Base-by-base conservation (phyloP, 805 yeast species). In the Ogataea degrootiae region DNA sequence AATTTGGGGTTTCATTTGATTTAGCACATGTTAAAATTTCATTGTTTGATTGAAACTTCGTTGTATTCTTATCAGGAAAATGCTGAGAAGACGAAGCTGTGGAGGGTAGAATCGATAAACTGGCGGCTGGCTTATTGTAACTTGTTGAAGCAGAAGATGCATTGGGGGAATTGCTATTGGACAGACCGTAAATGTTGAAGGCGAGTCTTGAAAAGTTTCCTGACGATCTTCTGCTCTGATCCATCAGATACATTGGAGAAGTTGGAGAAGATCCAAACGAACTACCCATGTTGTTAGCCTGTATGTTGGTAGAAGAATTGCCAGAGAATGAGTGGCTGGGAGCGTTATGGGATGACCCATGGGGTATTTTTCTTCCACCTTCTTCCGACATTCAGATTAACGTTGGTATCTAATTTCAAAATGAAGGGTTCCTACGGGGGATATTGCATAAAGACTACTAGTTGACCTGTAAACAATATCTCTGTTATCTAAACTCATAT, bases 111-210 rank as follows among this genome's bases (percentile, higher is more conserved):
- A 47, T 49, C 23, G 55, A 49, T 47, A 55, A 46, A 47, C 59
- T 56, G 34, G 55, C 53, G 38, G 56, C 50, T 43, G 60, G 61
- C 47, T 39, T 46, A 45, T 47, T 53, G 37, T 47, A 38, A 36
- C 38, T 47, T 36, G 51, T 39, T 21, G 51, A 46, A 34, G 54
- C 31, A n/a, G 51, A 33, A 21, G 58, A 42, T 21, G 37, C 44
- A 42, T 40, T 49, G 35, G 48, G 48, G n/a, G 47, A 50, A 29
- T 23, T 45, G 22, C 37, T 49, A 12, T 63, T 55, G 17, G 67
- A 57, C 33, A 53, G 58, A 17, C 84, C 84, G 60, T 80, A 80
- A 35, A 80, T 77, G 54, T 79, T 76, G 67, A 77, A 80, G 0
- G 85, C 84, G 61, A 80, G 73, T 41, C 81, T 69, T 5, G 84